Evolutionary conservation across 176 grass and related monocot species (phyloP), one percentile per base, ranked within the genome.

Genomic region (Luzula sylvatica): DNA sequence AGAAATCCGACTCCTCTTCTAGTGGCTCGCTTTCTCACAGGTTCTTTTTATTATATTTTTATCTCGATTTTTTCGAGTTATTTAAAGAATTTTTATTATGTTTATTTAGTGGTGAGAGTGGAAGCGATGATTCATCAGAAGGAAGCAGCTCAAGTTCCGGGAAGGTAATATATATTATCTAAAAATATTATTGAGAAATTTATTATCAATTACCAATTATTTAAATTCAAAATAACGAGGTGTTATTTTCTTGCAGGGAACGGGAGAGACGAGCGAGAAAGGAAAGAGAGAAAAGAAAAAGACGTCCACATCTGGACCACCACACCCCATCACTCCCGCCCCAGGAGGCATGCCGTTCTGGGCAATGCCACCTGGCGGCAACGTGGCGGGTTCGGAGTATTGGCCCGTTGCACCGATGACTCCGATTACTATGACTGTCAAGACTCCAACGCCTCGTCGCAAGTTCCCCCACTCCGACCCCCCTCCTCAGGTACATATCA

Each of bases 361-460:
- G 20, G 56, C 56, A 61, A 43, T 61, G 38, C 38, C 56, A 0
- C 59, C 59, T 26, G 15, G 16, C 4, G 59, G 59, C 3, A 27
- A 64, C 40, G 56, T 41, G 26, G 15, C 59, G 7, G 15, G 42
- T 5, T 21, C 59, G 9, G 59, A 64, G n/a, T 64, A 64, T 15
- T 64, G 59, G 59, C 42, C 59, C 27, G 58, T 39, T 16, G 58
- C 14, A 19, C 40, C 58, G 15, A 24, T 41, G 25, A 28, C 59
- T 26, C 59, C 59, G 17, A 64, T 64, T 29, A 64, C 59, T 26
- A 64, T 64, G 59, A 64, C 59, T 3, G 59, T 64, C 23, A 64
- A 64, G 41, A 24, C 42, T 11, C 59, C 59, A 20, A 30, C 59
- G 15, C 59, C 59, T 45, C 38, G 59, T 28, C 59, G 59, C n/a